Evolutionary conservation across 345 rosid species (phyloP), one percentile per base, ranked within the genome.

Genomic region (Eucalyptus marginata): DNA sequence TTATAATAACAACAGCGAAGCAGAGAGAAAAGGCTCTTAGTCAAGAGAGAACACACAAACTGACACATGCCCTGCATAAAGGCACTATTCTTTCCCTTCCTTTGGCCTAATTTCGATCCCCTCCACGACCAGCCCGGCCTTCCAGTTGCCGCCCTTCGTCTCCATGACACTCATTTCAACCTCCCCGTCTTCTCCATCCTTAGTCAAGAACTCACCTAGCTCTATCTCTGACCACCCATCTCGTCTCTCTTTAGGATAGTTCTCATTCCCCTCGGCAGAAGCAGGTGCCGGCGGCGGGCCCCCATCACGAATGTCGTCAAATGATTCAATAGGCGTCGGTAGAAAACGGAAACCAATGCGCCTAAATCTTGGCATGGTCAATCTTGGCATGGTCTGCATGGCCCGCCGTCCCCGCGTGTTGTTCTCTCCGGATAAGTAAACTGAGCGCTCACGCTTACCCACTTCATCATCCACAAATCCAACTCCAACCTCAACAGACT

Each of bases 21-120:
- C 87, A 16, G 33, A 2, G 22, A 31, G 40, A n/a, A 44, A 50
- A 17, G 25, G 86, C 54, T 84, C 33, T 51, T 27, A 6, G 13
- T 29, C 31, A 62, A 27, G 24, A 50, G 54, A 50, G 54, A 50
- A 50, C n/a, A n/a, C n/a, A n/a, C 44, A 18, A 51, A 86, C 29
- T 8, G 15, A 49, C 58, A 31, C 87, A 49, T 49, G 87, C 36
- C 87, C 86, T 15, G 54, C 43, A 59, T 43, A 27, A 33, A 31
- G 79, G 81, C 44, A 9, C 80, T 33, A 24, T 12, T 56, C 17
- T 66, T 31, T 31, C 22, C 27, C 79, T 13, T 58, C 51, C 27
- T 88, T 90, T 2, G 95, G 94, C 90, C 94, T 90, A 5, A 94
- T 87, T 89, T 93, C 95, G 20, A 94, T 89, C 76, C 95, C 94